Percentiles rank a stretch among this genome's conserved stretches.
Conservation (phyloP, 495 filamentous ascomycete genomes). For the Lasiosphaeria ovina region DNA sequence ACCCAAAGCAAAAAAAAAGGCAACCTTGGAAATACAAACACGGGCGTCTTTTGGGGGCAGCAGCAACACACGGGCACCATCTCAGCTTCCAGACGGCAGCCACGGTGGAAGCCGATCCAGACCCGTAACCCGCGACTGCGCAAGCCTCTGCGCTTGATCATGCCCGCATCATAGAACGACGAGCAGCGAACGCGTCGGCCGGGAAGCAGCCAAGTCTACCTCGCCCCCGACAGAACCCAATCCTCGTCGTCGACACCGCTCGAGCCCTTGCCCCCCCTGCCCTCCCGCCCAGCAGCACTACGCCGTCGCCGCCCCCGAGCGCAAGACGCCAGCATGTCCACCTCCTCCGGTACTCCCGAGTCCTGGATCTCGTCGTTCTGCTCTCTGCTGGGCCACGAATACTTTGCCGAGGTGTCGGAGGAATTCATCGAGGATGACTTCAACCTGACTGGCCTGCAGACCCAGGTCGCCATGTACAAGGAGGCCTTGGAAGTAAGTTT, state of each 20-base stretch:
- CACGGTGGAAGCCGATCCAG: background rate
- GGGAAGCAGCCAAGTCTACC: conserved; percentile 3
- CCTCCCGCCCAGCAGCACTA: conserved; percentile 7
- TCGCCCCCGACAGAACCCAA: background rate
- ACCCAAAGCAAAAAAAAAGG: conserved; percentile 13
- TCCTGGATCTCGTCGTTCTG: conserved; percentile 98
- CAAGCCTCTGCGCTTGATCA: conserved; percentile 22
- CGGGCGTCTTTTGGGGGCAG: background rate
- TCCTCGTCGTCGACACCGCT: background rate
- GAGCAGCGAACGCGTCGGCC: conserved; percentile 24
- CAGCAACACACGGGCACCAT: background rate
- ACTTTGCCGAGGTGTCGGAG: conserved; percentile 97
- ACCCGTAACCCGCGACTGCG: conserved; percentile 4
- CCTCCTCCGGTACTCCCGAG: conserved; percentile 82
- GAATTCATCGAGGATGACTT: conserved; percentile 99
- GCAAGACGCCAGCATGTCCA: conserved; percentile 45
- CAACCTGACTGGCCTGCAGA: conserved; percentile 92
- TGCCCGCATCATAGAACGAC: conserved; percentile 26
- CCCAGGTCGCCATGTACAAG: conserved; percentile 98
- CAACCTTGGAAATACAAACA: background rate
- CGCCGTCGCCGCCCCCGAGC: background rate
- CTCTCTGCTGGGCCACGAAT: conserved; percentile 91
- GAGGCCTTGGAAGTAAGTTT: conserved; percentile 65
- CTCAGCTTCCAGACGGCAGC: background rate
- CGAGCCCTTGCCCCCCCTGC: too few species aligned